phyloP scores from a whole-genome alignment of 345 rosid species.

The Gossypium arboreum region DNA sequence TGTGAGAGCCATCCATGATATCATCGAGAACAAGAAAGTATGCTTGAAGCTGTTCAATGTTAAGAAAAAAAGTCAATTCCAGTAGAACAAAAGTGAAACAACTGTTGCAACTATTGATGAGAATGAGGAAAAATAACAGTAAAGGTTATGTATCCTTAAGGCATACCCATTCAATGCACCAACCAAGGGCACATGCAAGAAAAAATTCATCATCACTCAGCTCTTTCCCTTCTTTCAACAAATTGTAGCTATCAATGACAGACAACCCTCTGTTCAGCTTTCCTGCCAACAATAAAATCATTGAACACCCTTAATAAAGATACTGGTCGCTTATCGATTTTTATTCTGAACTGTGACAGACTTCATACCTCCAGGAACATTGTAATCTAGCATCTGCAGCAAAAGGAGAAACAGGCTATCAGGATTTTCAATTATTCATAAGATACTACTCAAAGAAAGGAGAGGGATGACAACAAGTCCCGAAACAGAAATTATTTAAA shows the following conservation, averaged over 20 bases:
- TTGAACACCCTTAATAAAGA: background rate
- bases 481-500: background rate
- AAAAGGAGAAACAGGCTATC: background rate
- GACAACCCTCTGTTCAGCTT: slow-evolving; percentile 89
- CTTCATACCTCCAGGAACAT: slow-evolving; percentile 75
- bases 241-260: slow-evolving; percentile 70
- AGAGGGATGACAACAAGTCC: slow-evolving; percentile 6
- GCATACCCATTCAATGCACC: slow-evolving; percentile 90
- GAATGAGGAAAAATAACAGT: background rate
- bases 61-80: background rate
- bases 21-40: slow-evolving; percentile 75
- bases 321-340: background rate
- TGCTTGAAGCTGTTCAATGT: slow-evolving; percentile 57
- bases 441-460: background rate
- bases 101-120: background rate
- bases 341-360: background rate
- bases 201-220: slow-evolving; percentile 60
- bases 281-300: slow-evolving; percentile 35
- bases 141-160: background rate
- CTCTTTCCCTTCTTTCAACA: slow-evolving; percentile 58
- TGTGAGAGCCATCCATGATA: slow-evolving; percentile 74
- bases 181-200: slow-evolving; percentile 71
- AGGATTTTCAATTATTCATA: background rate
- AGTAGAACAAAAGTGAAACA: background rate
- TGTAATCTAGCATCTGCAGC: slow-evolving; percentile 86